phyloP scores from a whole-genome alignment of 2,329 filamentous ascomycete species.

The Rutstroemia sp. region DNA sequence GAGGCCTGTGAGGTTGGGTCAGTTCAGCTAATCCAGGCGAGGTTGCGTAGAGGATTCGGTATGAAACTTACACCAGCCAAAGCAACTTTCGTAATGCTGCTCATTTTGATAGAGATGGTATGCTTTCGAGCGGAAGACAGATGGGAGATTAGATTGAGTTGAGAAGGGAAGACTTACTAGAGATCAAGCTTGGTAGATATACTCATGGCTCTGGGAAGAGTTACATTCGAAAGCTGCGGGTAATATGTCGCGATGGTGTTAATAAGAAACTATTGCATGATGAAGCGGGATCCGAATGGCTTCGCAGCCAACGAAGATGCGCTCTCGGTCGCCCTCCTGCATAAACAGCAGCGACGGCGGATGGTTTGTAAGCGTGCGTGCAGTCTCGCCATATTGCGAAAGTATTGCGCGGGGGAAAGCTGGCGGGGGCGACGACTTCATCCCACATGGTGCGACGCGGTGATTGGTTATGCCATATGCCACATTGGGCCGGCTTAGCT shows the following conservation, averaged over 20 bases:
- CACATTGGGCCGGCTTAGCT: neutral
- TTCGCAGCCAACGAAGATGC: too few species aligned
- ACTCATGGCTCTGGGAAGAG: too few species aligned
- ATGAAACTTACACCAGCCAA: neutral
- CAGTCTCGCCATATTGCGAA: too few species aligned
- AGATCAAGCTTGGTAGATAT: too few species aligned
- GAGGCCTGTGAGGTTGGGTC: slow-evolving; percentile 12
- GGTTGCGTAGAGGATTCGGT: neutral
- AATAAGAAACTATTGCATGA: too few species aligned
- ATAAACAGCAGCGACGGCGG: too few species aligned
- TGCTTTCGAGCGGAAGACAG: neutral
- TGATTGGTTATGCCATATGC: neutral
- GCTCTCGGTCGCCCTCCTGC: too few species aligned
- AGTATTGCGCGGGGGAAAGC: neutral
- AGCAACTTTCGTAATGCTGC: neutral
- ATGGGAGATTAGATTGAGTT: neutral
- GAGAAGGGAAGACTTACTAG: neutral
- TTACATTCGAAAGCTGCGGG: too few species aligned
- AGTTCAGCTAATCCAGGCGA: too few species aligned
- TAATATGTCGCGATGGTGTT: too few species aligned
- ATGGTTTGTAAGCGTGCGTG: too few species aligned
- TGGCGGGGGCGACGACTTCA: neutral
- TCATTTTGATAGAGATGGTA: neutral
- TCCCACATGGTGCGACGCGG: neutral
- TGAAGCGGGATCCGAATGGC: too few species aligned